Evolutionary conservation across 306 rosid species (phyloP).

Genomic region (Vigna radiata): DNA sequence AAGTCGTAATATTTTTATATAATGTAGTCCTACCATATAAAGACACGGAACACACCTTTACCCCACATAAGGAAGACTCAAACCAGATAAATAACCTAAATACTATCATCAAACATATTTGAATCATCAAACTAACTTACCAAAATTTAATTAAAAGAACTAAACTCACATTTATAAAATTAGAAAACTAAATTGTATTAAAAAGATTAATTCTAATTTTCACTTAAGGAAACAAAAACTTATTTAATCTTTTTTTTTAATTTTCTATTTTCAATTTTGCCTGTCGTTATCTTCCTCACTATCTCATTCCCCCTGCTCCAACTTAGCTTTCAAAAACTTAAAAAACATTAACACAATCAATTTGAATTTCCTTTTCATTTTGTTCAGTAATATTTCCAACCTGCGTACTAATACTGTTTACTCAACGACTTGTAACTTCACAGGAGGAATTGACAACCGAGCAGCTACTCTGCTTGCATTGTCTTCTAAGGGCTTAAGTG

Average conservation of each 20-base stretch:
- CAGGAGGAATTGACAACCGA: constrained; percentile 38
- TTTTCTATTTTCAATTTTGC: neutral
- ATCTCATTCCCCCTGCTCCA: neutral
- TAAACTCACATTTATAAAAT: no score
- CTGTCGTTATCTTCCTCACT: neutral
- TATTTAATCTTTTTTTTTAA: neutral
- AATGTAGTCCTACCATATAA: no score
- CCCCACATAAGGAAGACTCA: no score
- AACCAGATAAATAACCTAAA: no score
- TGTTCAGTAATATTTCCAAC: constrained; percentile 48
- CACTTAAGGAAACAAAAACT: no score
- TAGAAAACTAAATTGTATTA: no score
- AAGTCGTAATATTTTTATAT: no score
- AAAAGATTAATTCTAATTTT: no score
- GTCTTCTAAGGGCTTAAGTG: neutral
- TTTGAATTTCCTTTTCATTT: constrained; percentile 45
- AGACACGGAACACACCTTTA: no score
- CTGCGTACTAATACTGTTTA: constrained; percentile 3
- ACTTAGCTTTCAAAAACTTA: neutral
- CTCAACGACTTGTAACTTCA: neutral
- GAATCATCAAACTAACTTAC: no score
- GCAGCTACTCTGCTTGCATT: neutral
- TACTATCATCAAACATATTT: no score
- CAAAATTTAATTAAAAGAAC: no score
- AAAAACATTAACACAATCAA: neutral